These are phyloP conservation scores for Leptomonas seymouri DNA, from an alignment of 208 protist species.

Conservation along the genomic window DNA sequence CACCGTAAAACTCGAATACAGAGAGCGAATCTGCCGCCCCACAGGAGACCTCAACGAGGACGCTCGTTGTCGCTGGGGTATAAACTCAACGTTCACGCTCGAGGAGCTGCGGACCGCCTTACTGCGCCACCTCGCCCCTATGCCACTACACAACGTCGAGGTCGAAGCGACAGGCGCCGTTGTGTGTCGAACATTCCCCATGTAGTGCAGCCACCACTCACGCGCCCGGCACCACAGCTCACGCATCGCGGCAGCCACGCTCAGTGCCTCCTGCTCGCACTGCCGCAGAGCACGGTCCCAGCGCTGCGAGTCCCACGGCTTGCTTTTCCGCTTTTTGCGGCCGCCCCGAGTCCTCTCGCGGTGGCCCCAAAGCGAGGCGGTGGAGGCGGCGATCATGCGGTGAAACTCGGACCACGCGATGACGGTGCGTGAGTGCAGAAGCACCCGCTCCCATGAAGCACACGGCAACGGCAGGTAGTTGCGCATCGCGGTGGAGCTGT, in stretches of 20 bases:
- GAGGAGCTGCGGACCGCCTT: too few species aligned
- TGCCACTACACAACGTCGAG: not conserved
- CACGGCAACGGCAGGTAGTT: slow-evolving; percentile 14
- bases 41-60: not conserved
- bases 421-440: slow-evolving; percentile 2
- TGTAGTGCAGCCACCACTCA: slow-evolving; percentile 10
- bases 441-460: slow-evolving; percentile 11
- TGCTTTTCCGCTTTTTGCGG: not conserved
- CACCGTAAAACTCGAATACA: not conserved
- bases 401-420: slow-evolving; percentile 18
- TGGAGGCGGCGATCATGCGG: not conserved
- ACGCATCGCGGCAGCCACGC: slow-evolving; percentile 9
- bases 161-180: not conserved
- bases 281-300: slow-evolving; percentile 17
- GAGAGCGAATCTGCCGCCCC: not conserved
- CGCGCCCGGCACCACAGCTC: slow-evolving; percentile 11
- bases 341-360: slow-evolving; percentile 1
- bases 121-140: not conserved
- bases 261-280: slow-evolving; percentile 20
- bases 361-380: slow-evolving; percentile 6
- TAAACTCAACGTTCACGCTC: not conserved
- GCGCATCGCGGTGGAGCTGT: slow-evolving; percentile 23
- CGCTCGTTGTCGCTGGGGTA: too few species aligned
- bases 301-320: not conserved
- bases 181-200: not conserved